phyloP scores from a whole-genome alignment of 345 rosid genomes.

The Aquilaria yunnanensis region DNA sequence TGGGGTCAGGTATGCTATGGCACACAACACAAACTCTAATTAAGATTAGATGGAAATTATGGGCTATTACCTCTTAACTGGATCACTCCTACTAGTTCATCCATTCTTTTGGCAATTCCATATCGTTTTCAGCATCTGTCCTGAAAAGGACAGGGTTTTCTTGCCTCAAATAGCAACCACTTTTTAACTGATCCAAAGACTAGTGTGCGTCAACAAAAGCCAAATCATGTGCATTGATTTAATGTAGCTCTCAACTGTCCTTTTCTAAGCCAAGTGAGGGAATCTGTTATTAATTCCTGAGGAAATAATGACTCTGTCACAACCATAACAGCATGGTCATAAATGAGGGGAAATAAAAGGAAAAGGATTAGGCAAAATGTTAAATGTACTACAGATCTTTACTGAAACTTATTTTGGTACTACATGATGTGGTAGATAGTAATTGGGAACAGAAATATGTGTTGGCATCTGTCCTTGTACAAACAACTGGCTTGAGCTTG shows the following conservation, averaged over 20 bases:
- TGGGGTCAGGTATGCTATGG: slow-evolving; percentile 62
- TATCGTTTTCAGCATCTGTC: not conserved
- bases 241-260: not conserved
- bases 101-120: no score
- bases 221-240: not conserved
- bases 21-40: not conserved
- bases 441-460: no score
- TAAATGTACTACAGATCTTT: no score
- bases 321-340: not conserved
- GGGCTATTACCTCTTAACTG: not conserved
- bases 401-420: no score
- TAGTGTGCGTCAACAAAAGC: not conserved
- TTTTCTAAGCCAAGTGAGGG: slow-evolving; percentile 1
- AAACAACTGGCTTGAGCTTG: no score
- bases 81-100: not conserved
- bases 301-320: not conserved
- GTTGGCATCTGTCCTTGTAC: no score
- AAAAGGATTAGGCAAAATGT: not conserved
- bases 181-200: not conserved
- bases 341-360: not conserved
- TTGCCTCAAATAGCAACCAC: not conserved
- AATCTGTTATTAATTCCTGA: not conserved
- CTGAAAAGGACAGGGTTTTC: not conserved
- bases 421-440: no score
- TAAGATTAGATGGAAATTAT: not conserved